phyloP scores from a whole-genome alignment of 208 protist genomes.

The Wallacemonas sp. region DNA sequence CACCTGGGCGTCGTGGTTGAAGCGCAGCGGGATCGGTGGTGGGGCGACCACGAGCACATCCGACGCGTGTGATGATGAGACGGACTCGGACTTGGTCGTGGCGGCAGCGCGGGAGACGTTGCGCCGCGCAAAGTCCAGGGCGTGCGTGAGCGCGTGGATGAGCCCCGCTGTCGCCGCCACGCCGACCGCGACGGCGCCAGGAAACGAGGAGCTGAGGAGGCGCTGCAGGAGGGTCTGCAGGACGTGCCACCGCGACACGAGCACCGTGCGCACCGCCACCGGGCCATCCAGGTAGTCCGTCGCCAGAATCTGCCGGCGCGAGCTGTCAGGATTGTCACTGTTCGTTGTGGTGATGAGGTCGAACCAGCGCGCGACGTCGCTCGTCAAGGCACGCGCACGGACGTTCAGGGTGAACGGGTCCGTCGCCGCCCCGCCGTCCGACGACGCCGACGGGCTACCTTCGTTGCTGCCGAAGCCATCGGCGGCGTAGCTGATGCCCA shows the following conservation, averaged over 20 bases:
- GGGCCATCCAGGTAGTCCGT: conserved; percentile 35
- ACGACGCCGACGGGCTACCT: too few relatives aligned
- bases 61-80: neutral
- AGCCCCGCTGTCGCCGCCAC: conserved; percentile 52
- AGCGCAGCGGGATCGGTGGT: conserved; percentile 32
- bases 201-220: conserved; percentile 42
- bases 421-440: neutral
- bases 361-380: conserved; percentile 35
- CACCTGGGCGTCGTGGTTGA: conserved; percentile 38
- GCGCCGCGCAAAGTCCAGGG: conserved; percentile 1
- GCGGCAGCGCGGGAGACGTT: conserved; percentile 19
- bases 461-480: conserved; percentile 14
- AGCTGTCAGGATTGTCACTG: neutral
- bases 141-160: conserved; percentile 38
- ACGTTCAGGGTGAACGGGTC: conserved; percentile 53
- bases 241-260: conserved; percentile 46
- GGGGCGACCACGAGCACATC: conserved; percentile 7
- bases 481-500: conserved; percentile 50
- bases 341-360: conserved; percentile 17
- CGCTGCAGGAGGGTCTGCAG: conserved; percentile 42
- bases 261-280: conserved; percentile 22
- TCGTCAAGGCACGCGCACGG: conserved; percentile 35
- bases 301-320: neutral
- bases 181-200: conserved; percentile 51
- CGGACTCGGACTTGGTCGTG: conserved; percentile 1